A percentile compares a stretch with the other conserved stretches of the same genome.
Conservation (phyloP, 2,329 filamentous ascomycete genomes). For the Myriosclerotinia duriaeana region DNA sequence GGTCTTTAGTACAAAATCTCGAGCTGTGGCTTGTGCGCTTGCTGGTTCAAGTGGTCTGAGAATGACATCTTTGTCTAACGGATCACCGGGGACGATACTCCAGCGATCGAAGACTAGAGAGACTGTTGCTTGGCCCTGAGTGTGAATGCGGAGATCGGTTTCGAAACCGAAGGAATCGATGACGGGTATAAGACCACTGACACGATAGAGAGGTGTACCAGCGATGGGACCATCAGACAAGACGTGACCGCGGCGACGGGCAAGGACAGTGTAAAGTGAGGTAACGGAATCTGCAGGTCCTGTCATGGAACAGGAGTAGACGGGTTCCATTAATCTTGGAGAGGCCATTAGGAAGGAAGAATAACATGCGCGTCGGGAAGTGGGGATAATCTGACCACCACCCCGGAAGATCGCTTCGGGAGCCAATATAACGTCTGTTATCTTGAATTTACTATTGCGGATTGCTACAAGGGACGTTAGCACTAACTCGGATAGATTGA, state of each 20-base stretch:
- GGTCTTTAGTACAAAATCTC: slow-evolving; percentile 97
- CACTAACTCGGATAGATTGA: slow-evolving; percentile 26
- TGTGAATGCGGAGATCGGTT: slow-evolving; percentile 94
- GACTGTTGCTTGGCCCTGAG: slow-evolving; percentile 86
- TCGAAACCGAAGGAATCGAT: slow-evolving; percentile 98
- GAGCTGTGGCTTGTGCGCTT: slow-evolving; percentile 80
- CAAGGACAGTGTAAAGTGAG: slow-evolving; percentile 87
- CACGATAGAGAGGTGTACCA: slow-evolving; percentile 89
- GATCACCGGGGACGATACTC: slow-evolving; percentile 94
- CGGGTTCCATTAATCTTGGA: slow-evolving; percentile 92
- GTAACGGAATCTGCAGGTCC: slow-evolving; percentile 87
- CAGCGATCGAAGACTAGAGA: slow-evolving; percentile 93
- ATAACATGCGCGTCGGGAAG: slow-evolving; percentile 87
- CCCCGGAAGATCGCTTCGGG: slow-evolving; percentile 91
- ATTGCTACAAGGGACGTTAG: slow-evolving; percentile 62
- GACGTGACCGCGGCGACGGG: slow-evolving; percentile 85
- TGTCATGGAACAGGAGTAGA: slow-evolving; percentile 90
- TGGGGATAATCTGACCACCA: slow-evolving; percentile 96
- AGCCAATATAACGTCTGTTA: slow-evolving; percentile 86
- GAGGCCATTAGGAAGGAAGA: slow-evolving; percentile 96
- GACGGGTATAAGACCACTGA: slow-evolving; percentile 87
- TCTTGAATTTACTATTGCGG: slow-evolving; percentile 95
- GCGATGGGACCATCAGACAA: slow-evolving; percentile 91
- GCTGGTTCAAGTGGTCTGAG: slow-evolving; percentile 85
- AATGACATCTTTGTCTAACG: slow-evolving; percentile 82